Base-by-base conservation (phyloP, 306 rosid species). In the Cucurbita argyrosperma region DNA sequence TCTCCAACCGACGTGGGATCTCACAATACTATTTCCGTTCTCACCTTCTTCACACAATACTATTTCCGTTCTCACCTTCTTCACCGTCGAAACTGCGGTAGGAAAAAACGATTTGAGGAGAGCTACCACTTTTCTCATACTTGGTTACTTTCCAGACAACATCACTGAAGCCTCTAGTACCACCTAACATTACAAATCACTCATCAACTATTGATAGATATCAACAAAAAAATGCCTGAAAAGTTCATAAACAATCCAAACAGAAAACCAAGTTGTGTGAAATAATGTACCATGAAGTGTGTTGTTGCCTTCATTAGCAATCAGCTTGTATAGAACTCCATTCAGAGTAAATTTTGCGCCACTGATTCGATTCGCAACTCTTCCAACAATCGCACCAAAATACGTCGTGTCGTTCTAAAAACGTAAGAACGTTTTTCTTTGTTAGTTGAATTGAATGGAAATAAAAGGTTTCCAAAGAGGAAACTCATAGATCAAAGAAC, bases 281-380 rank as follows among this genome's bases (percentile, higher is more conserved):
- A 79, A 19, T 13, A 57, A 49, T 43, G 7, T 85, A 93, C 97
- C 98, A 79, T 93, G 98, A 73, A 93, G 89, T 18, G 83, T 82
- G 68, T 87, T 90, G 69, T 90, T 90, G 69, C 88, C 89, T 51
- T 81, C 89, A 78, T 93, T 93, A 39, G 93, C 85, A 77, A 82
- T 79, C 74, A 93, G 60, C 82, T 86, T 90, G 82, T 86, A 90
- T 43, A 76, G 87, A 37, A 68, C 81, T 74, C 97, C 89, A 15
- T 90, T 73, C 43, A 87, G 72, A 55, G 79, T 86, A 76, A 93
- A 93, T 52, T 84, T 86, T 35, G 98, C 97, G 11, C 96, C 92
- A 8, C 90, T 93, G 21, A 90, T 85, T 82, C 98, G 85, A 76
- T 90, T 93, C 5, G 98, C 98, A 66, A 90, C 88, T 35, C 98